Conservation (phyloP, 2,329 filamentous ascomycete genomes). For the Neonectria punicea region DNA sequence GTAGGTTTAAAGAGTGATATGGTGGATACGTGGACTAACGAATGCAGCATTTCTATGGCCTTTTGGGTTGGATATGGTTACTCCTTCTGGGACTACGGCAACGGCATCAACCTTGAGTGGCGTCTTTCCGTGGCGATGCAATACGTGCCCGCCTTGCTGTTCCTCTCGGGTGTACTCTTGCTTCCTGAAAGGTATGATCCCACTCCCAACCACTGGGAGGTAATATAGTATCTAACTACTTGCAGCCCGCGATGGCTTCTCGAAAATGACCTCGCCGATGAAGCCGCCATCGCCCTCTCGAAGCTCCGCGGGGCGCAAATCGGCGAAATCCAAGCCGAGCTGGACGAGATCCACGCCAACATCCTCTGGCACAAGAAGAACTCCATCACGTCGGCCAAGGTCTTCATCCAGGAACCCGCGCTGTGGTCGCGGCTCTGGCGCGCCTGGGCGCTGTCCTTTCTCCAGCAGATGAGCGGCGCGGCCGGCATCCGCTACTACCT, state of each 20-base stretch:
- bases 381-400: slow-evolving; percentile 41
- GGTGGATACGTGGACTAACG: not conserved
- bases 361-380: slow-evolving; percentile 46
- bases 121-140: slow-evolving; percentile 63
- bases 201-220: too few relatives aligned
- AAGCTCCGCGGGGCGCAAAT: slow-evolving; percentile 60
- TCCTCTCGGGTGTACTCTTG: slow-evolving; percentile 61
- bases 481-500: slow-evolving; percentile 71
- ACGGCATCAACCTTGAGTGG: slow-evolving; percentile 62
- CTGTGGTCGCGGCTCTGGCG: slow-evolving; percentile 66
- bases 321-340: slow-evolving; percentile 47
- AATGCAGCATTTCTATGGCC: slow-evolving; percentile 15
- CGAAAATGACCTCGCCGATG: slow-evolving; percentile 57
- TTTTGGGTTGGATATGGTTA: slow-evolving; percentile 66
- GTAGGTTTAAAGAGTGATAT: slow-evolving; percentile 46
- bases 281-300: slow-evolving; percentile 55
- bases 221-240: not conserved
- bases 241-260: slow-evolving; percentile 66
- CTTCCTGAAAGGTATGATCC: slow-evolving; percentile 62
- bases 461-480: slow-evolving; percentile 68
- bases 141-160: slow-evolving; percentile 61
- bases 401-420: slow-evolving; percentile 59
- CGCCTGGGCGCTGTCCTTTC: slow-evolving; percentile 66
- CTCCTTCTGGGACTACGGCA: slow-evolving; percentile 60
- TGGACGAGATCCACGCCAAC: slow-evolving; percentile 57